Evolutionary conservation across 1,139 yeast genomes (phyloP).

Genomic region (Yamadazyma taylorii): DNA sequence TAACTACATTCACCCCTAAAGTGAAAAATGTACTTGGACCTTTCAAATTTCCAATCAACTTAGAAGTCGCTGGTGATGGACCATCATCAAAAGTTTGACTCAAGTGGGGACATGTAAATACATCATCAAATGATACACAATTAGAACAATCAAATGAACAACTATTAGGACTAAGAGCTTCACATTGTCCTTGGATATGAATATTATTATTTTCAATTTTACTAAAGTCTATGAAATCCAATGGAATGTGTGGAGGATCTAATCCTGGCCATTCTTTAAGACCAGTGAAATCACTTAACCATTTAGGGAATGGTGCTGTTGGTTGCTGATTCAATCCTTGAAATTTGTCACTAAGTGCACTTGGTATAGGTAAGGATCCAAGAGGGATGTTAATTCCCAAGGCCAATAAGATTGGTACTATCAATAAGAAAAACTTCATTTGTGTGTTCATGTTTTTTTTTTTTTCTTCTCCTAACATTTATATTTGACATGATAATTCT

Average conservation of each 20-base stretch:
- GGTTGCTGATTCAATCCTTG: constrained; percentile 1
- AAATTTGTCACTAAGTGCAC: not conserved
- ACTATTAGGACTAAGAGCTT: constrained; percentile 37
- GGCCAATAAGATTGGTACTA: constrained; percentile 3
- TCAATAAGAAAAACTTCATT: constrained; percentile 2
- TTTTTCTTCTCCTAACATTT: not conserved
- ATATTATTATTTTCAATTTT: constrained; percentile 46
- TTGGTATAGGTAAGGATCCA: constrained; percentile 1
- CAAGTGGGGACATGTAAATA: constrained; percentile 67
- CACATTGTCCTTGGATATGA: constrained; percentile 65
- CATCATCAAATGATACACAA: constrained; percentile 78
- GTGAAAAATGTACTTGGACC: constrained; percentile 76
- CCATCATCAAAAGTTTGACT: constrained; percentile 96
- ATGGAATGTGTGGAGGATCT: constrained; percentile 84
- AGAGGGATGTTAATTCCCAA: constrained; percentile 9
- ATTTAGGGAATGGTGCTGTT: constrained; percentile 61
- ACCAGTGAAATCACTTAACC: constrained; percentile 79
- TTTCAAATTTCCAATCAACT: constrained; percentile 52
- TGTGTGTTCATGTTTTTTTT: not conserved
- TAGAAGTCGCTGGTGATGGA: constrained; percentile 71
- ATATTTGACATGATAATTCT: not conserved
- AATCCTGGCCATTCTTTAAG: constrained; percentile 77
- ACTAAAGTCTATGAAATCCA: constrained; percentile 63
- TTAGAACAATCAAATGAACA: constrained; percentile 88
- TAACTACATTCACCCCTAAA: constrained; percentile 76